Base-by-base conservation (phyloP, 805 yeast species). In the Wickerhamiella musiphila region DNA sequence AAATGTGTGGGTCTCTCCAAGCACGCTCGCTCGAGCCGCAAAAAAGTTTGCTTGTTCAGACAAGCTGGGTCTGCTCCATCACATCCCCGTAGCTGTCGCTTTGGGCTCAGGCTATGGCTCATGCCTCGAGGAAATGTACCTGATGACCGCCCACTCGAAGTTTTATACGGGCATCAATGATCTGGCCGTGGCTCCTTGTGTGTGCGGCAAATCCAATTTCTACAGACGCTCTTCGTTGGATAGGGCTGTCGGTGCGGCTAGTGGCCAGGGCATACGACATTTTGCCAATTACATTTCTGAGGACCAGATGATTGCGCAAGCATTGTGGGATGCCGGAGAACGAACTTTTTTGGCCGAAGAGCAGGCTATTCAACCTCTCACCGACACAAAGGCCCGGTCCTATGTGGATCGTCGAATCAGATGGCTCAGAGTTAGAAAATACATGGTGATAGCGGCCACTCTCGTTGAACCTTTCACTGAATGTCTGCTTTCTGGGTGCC, bases 301-400 rank as follows among this genome's bases (percentile, higher is more conserved):
- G 49, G 94, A 82, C 51, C 82, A 82, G 51, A 78, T 81, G 92
- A 82, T 82, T 39, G 93, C 79, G 4, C 81, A 78, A 30, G 78
- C 82, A 1, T 49, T 82, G 12, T 82, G 93, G 93, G 70, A 70
- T 16, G 60, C 63, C 21, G 73, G 78, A 16, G 76, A 78, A 2
- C 58, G 83, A 41, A 78, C 93, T 0, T 83, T 76, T 0, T 60
- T 81, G 62, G 73, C 86, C 1, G 70, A 77, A 1, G 93, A 82
- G 48, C 65, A 70, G 29, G 93, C 73, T 1, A 54, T 78, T 4
- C 94, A 82, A 48, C 94, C 94, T 0, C 52, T 70, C 15, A 58
- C 56, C 1, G 46, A 40, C 6, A 44, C 60, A n/a, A 28, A 45
- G 3, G 44, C 71, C 9, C 41, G 46, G 26, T 79, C 76, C 40